Base-by-base conservation (phyloP, 2,329 filamentous ascomycete species). In the Xylaria sp. region DNA sequence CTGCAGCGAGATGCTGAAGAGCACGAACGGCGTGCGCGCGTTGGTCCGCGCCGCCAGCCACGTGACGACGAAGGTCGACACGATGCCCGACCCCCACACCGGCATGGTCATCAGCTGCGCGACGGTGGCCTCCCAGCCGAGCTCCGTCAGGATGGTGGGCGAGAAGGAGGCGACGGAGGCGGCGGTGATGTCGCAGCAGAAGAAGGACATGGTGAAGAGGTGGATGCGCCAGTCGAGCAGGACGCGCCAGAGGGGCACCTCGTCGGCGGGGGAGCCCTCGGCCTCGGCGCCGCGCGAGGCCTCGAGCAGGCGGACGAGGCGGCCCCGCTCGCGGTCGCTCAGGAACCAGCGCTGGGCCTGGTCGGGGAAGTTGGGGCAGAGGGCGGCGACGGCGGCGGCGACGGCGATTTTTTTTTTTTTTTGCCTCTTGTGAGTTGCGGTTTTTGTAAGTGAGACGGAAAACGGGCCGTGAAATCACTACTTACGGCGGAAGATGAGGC, bases 81-180 rank as follows among this genome's bases (percentile, higher is more conserved):
- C 46, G 42, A 68, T 69, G 3, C 65, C 66, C 0, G 62, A 40
- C 2, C 51, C 66, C 66, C 66, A 69, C 20, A 69, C 50, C 2
- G 66, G 66, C 66, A 69, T 67, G 11, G 61, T 60, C 63, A 66
- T 66, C 21, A 67, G 54, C 40, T 67, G 64, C 7, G 64, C 65
- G 3, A 64, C 54, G 7, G 61, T 66, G 21, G 58, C 34, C 13
- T 52, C 53, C 58, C 61, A 64, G 47, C 53, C 60, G 24, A 69
- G 50, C 57, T 67, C 63, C 5, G 61, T 64, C n/a, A 67, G 45
- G 42, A 67, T 66, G 1, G 64, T 68, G 0, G 64, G 66, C 11
- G 61, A 50, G 49, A 66, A 68, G 38, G 65, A 63, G 4, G 66
- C 51, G 8, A 67, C 52, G 4, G 66, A 68, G 9, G 64, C 58